A percentile compares a stretch with the other conserved stretches of the same genome.
Evolutionary conservation across 2,329 filamentous ascomycete genomes (phyloP).

Genomic region (Botrytis deweyae): DNA sequence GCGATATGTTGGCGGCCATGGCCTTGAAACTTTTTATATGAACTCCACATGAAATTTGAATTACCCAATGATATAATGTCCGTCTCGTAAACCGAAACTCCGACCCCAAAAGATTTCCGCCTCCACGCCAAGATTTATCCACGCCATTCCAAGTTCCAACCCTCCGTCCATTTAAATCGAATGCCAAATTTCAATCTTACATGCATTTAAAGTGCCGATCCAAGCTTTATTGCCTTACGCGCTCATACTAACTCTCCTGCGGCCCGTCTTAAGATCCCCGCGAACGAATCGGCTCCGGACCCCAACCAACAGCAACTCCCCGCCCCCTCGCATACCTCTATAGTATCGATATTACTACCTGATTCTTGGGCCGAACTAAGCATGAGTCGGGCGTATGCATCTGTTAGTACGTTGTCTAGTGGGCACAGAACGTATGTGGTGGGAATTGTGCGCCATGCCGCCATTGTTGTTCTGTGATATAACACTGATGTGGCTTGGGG

Average conservation of each 20-base stretch:
- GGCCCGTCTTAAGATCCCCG: slow-evolving; percentile 9
- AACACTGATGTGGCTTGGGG: slow-evolving; percentile 19
- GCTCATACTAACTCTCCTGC: slow-evolving; percentile 18
- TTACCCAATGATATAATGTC: not conserved
- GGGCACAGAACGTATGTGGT: slow-evolving; percentile 34
- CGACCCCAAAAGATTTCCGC: slow-evolving; percentile 1
- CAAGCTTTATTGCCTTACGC: not conserved
- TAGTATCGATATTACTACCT: slow-evolving; percentile 30
- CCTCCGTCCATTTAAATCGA: not conserved
- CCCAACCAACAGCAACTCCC: slow-evolving; percentile 25
- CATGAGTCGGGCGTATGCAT: slow-evolving; percentile 31
- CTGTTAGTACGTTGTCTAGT: slow-evolving; percentile 28
- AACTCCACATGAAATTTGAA: not conserved
- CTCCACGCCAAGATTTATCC: slow-evolving; percentile 1
- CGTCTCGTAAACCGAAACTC: slow-evolving; percentile 4
- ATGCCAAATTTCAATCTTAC: not conserved
- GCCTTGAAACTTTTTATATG: not conserved
- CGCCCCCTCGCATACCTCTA: slow-evolving; percentile 31
- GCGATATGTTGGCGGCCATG: not conserved
- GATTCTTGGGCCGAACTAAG: slow-evolving; percentile 28
- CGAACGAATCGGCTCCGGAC: slow-evolving; percentile 18
- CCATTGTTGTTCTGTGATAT: slow-evolving; percentile 29
- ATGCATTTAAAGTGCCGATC: not conserved
- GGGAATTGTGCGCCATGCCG: slow-evolving; percentile 36
- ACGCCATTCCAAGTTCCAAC: not conserved